Percentiles rank a stretch among this genome's conserved stretches.
Evolutionary conservation across 164 flowering plant species (phyloP).

Genomic region (Protea cynaroides): DNA sequence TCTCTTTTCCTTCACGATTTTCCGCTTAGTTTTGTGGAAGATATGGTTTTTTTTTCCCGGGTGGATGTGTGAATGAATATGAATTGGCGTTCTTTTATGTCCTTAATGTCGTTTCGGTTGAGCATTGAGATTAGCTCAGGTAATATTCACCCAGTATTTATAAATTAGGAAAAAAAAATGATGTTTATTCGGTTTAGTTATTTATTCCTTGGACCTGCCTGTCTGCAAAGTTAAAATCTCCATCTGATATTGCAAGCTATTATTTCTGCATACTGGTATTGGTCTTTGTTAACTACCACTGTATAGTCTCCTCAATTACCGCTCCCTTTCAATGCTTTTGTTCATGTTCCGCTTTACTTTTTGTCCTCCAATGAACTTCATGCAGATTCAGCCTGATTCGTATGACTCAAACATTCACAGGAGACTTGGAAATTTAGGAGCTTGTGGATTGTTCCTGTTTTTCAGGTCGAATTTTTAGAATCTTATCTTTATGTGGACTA

Average conservation of each 20-base stretch:
- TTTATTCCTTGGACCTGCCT: too few species aligned
- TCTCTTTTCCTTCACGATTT: too few species aligned
- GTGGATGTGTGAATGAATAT: too few species aligned
- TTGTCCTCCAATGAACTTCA: not conserved
- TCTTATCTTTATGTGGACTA: not conserved
- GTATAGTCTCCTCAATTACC: not conserved
- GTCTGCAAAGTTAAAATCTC: too few species aligned
- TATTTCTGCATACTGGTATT: not conserved
- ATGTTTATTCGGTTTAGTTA: too few species aligned
- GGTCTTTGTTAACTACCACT: not conserved
- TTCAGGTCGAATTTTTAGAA: not conserved
- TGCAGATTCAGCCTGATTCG: constrained; percentile 7
- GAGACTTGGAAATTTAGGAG: not conserved
- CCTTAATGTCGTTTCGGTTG: not conserved
- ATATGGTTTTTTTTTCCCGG: too few species aligned
- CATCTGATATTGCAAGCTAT: not conserved
- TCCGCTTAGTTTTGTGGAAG: too few species aligned
- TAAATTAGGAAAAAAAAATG: too few species aligned
- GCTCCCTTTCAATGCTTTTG: not conserved
- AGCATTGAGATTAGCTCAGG: not conserved
- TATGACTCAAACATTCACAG: not conserved
- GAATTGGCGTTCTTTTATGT: not conserved
- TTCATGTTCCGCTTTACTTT: not conserved
- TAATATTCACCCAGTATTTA: not conserved
- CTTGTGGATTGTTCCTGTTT: not conserved